Base-by-base conservation (phyloP, 2,329 filamentous ascomycete species). In the Colletotrichum graminicola region DNA sequence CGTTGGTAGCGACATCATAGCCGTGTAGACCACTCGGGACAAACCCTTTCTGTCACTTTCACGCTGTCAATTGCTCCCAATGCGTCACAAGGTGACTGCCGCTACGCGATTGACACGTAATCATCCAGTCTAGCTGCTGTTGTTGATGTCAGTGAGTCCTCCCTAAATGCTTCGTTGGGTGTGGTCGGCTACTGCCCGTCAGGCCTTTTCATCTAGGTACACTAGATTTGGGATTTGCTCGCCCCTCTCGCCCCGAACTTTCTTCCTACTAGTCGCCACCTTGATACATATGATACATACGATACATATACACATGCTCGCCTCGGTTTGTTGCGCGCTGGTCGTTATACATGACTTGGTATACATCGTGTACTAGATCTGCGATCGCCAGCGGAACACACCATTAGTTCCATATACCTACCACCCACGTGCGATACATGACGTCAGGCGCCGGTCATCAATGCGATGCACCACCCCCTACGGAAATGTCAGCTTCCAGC, bases 31-130 rank as follows among this genome's bases (percentile, higher is more conserved):
- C 49, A 34, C 45, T 51, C 29, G 51, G 23, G 29, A 67, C 45
- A 26, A 71, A 52, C 64, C 59, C 59, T 59, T 71, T 68, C 54
- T 51, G 68, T 59, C 65, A 52, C 29, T 68, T 60, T 51, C 36
- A 49, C 64, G 54, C 45, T 68, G 59, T 57, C 57, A 55, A 68
- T 26, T 57, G 26, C 57, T 45, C 59, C 57, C 51, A 68, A 60
- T 71, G 67, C 68, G 68, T 71, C 68, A 68, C 52, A 26, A 36
- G 23, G 68, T 71, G 68, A 65, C 49, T 63, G 65, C 57, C 54
- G 51, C 68, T 71, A 71, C 68, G 59, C 68, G 57, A 64, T 39
- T 47, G 65, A 68, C 68, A 71, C 68, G 68, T 71, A 71, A 71
- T 63, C 65, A 18, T 36, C 16, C 11, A 68, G 59, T 56, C 52